Evolutionary conservation across 2,329 filamentous ascomycete genomes (phyloP), one percentile per base, ranked within the genome.

Genomic region (Talaromyces sp.): DNA sequence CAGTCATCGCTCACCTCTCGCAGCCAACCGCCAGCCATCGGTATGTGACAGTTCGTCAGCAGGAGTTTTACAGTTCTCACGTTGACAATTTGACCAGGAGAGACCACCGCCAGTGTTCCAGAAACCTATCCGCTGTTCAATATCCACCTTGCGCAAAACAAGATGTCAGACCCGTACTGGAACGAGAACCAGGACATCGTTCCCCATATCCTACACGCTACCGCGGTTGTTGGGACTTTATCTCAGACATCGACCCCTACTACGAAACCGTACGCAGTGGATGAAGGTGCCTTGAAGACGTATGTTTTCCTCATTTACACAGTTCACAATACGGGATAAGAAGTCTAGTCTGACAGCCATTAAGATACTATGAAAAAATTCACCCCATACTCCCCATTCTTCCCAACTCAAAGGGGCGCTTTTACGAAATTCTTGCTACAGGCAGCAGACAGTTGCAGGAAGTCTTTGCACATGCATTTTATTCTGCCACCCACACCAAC

Each of bases 341-440:
- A 17, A n/a, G 14, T n/a, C 41, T 49, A 17, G 49, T 62, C 59
- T 67, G 70, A 64, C 64, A 55, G 21, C 14, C 19, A 46, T 59
- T 26, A 58, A 78, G 75, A 8, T 78, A 78, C 65, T 77, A 77
- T 56, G 67, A 72, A 32, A 72, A 75, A 55, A 73, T 78, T 24
- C 76, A 78, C 62, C 69, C 70, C 7, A 63, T 77, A 21, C 66
- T 77, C 24, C 76, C 76, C 1, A 72, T 78, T 24, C 66, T 78
- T n/a, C 73, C 77, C 10, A 70, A 74, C 63, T 74, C 75, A 13
- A 72, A 69, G 55, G 73, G 76, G 31, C 70, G 73, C 38, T 68
- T 76, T 46, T 63, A 73, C 46, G 71, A 70, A 51, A 66, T 75
- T 55, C 69, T 78, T 21, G 71, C 76, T 50, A 73, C 75, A 60